Percentiles rank a stretch among this genome's conserved stretches.
These are phyloP conservation scores for Komagataella pseudopastoris DNA, from an alignment of 805 yeast species.

Conservation along the genomic window DNA sequence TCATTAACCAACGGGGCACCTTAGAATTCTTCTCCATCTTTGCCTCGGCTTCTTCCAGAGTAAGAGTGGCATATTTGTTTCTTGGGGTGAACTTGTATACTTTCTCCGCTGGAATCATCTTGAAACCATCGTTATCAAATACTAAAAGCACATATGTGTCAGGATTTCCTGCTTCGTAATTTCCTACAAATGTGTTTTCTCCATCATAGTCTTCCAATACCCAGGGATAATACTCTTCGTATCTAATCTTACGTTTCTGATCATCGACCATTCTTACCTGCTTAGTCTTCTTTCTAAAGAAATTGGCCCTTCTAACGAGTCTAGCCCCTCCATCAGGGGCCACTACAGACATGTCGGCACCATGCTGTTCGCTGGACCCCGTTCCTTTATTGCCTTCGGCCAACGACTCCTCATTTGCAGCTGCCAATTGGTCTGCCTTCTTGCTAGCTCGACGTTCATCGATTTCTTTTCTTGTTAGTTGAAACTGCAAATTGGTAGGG, in stretches of 20 bases:
- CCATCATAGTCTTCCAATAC: slow-evolving; percentile 95
- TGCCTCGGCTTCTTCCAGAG: slow-evolving; percentile 93
- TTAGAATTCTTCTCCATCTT: slow-evolving; percentile 69
- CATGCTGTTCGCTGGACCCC: slow-evolving; percentile 23
- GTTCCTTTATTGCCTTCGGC: slow-evolving; percentile 16
- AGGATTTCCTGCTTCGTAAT: slow-evolving; percentile 80
- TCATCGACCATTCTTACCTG: slow-evolving; percentile 77
- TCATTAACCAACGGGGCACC: slow-evolving; percentile 94
- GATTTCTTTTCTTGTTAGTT: slow-evolving; percentile 64
- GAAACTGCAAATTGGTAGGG: slow-evolving; percentile 83
- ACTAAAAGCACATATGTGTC: slow-evolving; percentile 80
- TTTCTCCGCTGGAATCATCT: slow-evolving; percentile 90
- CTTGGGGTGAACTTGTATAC: slow-evolving; percentile 89
- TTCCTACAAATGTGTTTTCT: slow-evolving; percentile 87
- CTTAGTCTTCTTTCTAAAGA: slow-evolving; percentile 67
- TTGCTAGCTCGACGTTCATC: slow-evolving; percentile 28
- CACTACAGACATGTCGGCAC: slow-evolving; percentile 47
- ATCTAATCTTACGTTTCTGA: slow-evolving; percentile 67
- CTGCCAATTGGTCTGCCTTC: slow-evolving; percentile 25
- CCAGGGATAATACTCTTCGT: slow-evolving; percentile 98
- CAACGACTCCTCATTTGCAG: slow-evolving; percentile 9
- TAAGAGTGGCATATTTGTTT: slow-evolving; percentile 84
- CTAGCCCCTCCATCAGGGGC: slow-evolving; percentile 92
- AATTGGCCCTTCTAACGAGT: slow-evolving; percentile 34
- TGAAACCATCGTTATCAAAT: slow-evolving; percentile 78